These are phyloP conservation scores for Fusarium udum DNA, from an alignment of 2,329 filamentous ascomycete genomes.

Conservation along the genomic window DNA sequence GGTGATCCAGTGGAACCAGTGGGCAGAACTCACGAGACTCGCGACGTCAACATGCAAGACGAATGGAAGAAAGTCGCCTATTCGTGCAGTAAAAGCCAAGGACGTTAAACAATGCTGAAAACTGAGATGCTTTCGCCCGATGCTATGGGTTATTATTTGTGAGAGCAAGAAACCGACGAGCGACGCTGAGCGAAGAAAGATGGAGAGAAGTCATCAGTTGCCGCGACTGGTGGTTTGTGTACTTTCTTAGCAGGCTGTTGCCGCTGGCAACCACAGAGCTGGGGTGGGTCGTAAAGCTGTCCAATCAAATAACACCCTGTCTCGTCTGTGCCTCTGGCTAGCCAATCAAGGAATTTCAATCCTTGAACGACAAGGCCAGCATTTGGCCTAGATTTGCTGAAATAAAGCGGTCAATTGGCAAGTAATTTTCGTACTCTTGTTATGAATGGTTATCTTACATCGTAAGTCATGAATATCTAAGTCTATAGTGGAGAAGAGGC, in stretches of 20 bases:
- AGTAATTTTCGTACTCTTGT: slow-evolving; percentile 4
- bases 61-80: slow-evolving; percentile 25
- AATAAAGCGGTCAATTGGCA: slow-evolving; percentile 9
- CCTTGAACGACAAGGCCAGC: not conserved
- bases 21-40: slow-evolving; percentile 40
- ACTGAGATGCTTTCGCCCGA: slow-evolving; percentile 13
- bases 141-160: slow-evolving; percentile 40
- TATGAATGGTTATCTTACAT: slow-evolving; percentile 9
- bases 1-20: not conserved
- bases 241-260: slow-evolving; percentile 47
- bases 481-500: slow-evolving; percentile 31
- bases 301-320: slow-evolving; percentile 25
- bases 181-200: slow-evolving; percentile 31
- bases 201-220: slow-evolving; percentile 23
- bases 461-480: slow-evolving; percentile 26
- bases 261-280: slow-evolving; percentile 43
- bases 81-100: slow-evolving; percentile 11
- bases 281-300: not conserved
- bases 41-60: slow-evolving; percentile 43
- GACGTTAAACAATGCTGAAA: slow-evolving; percentile 45
- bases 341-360: slow-evolving; percentile 5
- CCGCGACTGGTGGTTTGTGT: slow-evolving; percentile 47
- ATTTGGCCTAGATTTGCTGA: not conserved
- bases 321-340: not conserved
- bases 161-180: slow-evolving; percentile 22